Base-by-base conservation (phyloP, 257 asterid species). In the Craterostigma plantagineum region DNA sequence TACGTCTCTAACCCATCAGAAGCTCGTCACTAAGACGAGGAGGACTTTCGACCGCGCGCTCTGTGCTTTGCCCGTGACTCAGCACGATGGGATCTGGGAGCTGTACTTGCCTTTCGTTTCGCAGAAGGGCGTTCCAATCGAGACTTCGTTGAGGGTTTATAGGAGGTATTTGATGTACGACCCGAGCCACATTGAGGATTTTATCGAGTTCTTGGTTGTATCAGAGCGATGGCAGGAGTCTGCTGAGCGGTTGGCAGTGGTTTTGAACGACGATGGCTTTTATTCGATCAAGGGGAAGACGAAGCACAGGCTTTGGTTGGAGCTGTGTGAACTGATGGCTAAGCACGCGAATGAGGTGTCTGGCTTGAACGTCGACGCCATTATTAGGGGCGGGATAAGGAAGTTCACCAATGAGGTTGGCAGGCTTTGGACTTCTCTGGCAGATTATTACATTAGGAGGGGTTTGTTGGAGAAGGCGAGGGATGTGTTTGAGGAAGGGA, bases 341-440 rank as follows among this genome's bases (percentile, higher is more conserved):
- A 93, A 79, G 60, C 93, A 79, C 39, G 93, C 93, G 0, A 46
- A 49, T 13, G 81, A 76, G 67, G 71, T 87, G 33, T 55, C 83
- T 0, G 95, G 98, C 18, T 60, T 87, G 74, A 83, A 87, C 62
- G 95, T 87, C 63, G 95, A 87, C 66, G 95, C 95, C 0, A 79
- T 87, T 18, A 87, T 87, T 54, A 65, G 98, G 59, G 93, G 95
- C 7, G 98, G 98, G 58, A 76, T 83, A 55, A 58, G 80, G 70
- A 87, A 87, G 77, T 87, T 87, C 38, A 87, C 92, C 0, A 92
- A 87, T 65, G 98, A 87, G 79, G 95, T 87, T 15, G 98, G 95
- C 46, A 58, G 95, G 73, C 53, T 87, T 38, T 87, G 98, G 98
- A 83, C 98, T 1, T 84, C 95, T 0, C 46, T 87, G 58, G 91